Conservation (phyloP, 352 stramenopile genomes). For the Pythium folliculosum region DNA sequence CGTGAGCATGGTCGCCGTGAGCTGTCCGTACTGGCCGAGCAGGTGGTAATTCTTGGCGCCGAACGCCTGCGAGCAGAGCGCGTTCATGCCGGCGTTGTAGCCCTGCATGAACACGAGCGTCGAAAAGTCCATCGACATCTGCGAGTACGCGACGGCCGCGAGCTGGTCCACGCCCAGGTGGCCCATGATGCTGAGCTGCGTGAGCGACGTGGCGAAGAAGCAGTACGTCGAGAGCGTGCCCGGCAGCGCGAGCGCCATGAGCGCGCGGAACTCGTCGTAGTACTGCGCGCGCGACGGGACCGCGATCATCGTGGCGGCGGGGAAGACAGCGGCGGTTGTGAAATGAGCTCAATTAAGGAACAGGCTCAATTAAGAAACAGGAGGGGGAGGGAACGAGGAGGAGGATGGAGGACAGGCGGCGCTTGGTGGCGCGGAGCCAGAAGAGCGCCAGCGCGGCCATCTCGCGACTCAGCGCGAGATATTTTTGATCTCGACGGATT, state of each 20-base stretch:
- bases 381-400: too few relatives aligned
- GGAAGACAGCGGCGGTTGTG: not conserved
- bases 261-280: conserved; percentile 54
- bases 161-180: conserved; percentile 78
- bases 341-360: conserved; percentile 3
- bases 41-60: conserved; percentile 85
- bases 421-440: too few relatives aligned
- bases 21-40: conserved; percentile 62
- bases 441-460: too few relatives aligned
- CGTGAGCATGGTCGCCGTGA: conserved; percentile 59
- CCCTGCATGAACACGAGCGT: conserved; percentile 67
- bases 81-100: conserved; percentile 79
- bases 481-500: too few relatives aligned
- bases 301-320: conserved; percentile 8
- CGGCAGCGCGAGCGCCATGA: conserved; percentile 52
- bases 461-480: too few relatives aligned
- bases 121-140: conserved; percentile 78
- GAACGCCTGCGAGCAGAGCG: conserved; percentile 83
- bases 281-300: conserved; percentile 15
- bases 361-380: too few relatives aligned
- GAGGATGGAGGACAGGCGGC: too few relatives aligned
- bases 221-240: conserved; percentile 64
- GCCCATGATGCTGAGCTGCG: conserved; percentile 77
- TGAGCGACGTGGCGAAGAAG: conserved; percentile 82
- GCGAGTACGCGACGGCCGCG: conserved; percentile 73